These are phyloP conservation scores for Thielaviopsis punctulata DNA, from an alignment of 2,329 filamentous ascomycete genomes.

Conservation along the genomic window DNA sequence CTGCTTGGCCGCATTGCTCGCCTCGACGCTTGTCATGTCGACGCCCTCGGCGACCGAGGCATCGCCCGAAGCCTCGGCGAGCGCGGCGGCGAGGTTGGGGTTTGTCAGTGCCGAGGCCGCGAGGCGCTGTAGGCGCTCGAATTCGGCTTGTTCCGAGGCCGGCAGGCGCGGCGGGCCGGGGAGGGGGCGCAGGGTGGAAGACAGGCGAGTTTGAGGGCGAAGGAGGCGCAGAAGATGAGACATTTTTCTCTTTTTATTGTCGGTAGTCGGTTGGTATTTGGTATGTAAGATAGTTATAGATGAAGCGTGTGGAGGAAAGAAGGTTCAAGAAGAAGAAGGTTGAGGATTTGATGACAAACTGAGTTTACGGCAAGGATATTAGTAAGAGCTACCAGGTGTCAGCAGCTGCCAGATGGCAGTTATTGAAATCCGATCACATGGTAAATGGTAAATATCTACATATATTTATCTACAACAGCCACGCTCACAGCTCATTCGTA, in stretches of 20 bases:
- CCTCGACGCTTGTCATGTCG: constrained; percentile 14
- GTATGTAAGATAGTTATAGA: neutral
- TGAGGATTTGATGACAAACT: neutral
- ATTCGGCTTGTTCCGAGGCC: constrained; percentile 74
- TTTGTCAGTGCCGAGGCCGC: constrained; percentile 30
- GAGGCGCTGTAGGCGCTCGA: constrained; percentile 64
- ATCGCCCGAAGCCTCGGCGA: constrained; percentile 16
- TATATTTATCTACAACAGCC: neutral
- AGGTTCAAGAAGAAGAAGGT: neutral
- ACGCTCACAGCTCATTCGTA: neutral
- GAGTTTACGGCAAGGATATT: neutral
- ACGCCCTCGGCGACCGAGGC: constrained; percentile 15
- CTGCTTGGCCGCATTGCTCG: constrained; percentile 15
- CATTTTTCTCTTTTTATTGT: neutral
- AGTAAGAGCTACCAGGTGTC: neutral
- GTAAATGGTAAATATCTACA: neutral
- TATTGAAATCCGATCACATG: neutral
- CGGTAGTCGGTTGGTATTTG: neutral
- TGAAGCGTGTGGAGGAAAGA: neutral
- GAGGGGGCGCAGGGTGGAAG: constrained; percentile 28
- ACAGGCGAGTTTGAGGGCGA: constrained; percentile 16
- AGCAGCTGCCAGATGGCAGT: neutral
- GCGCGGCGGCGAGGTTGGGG: constrained; percentile 15
- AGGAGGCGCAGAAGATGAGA: constrained; percentile 12
- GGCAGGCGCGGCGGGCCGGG: constrained; percentile 76